Base-by-base conservation (phyloP, 768 basidiomycete species). In the Boletus speciosus region DNA sequence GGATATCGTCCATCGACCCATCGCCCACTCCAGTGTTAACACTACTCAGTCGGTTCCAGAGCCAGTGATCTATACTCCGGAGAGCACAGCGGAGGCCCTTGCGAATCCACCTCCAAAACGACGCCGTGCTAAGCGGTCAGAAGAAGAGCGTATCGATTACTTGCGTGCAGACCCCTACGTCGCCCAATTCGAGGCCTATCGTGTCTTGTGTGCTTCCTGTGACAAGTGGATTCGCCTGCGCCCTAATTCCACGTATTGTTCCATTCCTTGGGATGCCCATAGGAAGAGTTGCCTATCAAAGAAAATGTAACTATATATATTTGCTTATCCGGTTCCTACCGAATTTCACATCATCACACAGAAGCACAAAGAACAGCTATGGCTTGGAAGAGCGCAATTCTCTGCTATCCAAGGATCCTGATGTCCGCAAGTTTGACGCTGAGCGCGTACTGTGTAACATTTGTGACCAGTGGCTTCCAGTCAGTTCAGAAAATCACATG, bases 201-300 rank as follows among this genome's bases (percentile, higher is more conserved):
- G 88, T 10, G 87, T 90, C 34, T 76, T 90, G 10, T 90, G 89
- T 68, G 85, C 83, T 43, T 82, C 80, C 5, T 92, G 89, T 71
- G 84, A 90, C 68, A 90, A 89, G 66, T 91, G 89, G 89, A 90
- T 91, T 58, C 79, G 90, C 15, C 75, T 91, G n/a, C 79, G 89
- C 8, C 88, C 88, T 41, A 92, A 92, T 67, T 90, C 88, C 50
- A 90, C 88, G 0, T 92, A 90, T 62, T 92, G 89, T 63, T 86
- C 84, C n/a, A 90, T 91, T 50, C 89, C 89, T 0, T 91, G 89
- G 89, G 88, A 90, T 65, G 88, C 89, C 4, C 89, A 91, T 64
- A 75, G 89, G 39, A 90, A 89, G 73, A 88, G 86, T 65, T 90
- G 88, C 70, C 71, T 91, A 43, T 83, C 86, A 1, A 90, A 88